Base-by-base conservation (phyloP, 306 rosid species). In the Acacia crassicarpa region DNA sequence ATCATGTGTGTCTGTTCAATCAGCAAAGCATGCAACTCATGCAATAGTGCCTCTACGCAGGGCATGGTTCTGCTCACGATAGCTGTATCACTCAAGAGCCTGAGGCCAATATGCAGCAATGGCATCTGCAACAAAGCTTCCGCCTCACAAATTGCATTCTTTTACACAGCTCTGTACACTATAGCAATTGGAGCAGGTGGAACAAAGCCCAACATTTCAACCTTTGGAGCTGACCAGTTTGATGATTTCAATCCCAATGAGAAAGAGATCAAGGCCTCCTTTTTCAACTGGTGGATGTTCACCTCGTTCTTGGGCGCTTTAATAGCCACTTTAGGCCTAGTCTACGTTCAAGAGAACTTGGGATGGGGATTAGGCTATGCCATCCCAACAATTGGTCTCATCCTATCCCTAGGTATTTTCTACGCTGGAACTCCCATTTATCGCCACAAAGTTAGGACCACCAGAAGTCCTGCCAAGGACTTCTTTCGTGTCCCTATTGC, bases 251-350 rank as follows among this genome's bases (percentile, higher is more conserved):
- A 95, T 32, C 91, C 93, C 7, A 73, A 84, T 66, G 99, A 95
- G 88, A 95, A 95, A 80, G 78, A 81, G 9, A 86, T 86, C 0
- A 95, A 95, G 76, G 89, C 91, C 3, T 95, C 98, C 3, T 95
- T 95, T 89, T 95, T 95, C 89, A 95, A 95, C 25, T 95, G 99
- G 99, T 95, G 99, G 99, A 91, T 93, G 98, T 95, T 95, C 54
- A 95, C 98, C 74, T 90, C 96, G 25, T 95, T 95, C 87, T 78
- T 90, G 13, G 98, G 99, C 20, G 96, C 94, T 8, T 78, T 95
- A 54, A 89, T 96, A 80, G 97, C 99, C 77, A 91, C 91, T 14
- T 85, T 95, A 6, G 83, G 91, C 11, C 87, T 96, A n/a, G 98
- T 96, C 1, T 96, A 92, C 74, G 80, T 96, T 35, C 98, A 93